Percentiles rank a stretch among this genome's conserved stretches.
These are phyloP conservation scores for Sisymbrium altissimum DNA, from an alignment of 345 rosid species.

Conservation along the genomic window DNA sequence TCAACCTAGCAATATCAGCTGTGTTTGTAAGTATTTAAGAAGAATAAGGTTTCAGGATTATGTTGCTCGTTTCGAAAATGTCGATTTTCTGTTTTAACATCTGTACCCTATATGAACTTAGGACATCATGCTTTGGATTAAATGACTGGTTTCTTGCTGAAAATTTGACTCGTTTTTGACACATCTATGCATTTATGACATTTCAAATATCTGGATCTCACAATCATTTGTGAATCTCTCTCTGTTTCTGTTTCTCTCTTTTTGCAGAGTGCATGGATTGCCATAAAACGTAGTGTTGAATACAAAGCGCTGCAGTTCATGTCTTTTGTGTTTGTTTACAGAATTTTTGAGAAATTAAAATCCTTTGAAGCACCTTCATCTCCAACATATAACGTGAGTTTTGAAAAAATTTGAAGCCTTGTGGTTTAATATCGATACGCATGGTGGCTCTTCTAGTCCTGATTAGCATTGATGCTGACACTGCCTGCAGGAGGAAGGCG, in stretches of 20 bases:
- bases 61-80: neutral
- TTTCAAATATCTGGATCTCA: neutral
- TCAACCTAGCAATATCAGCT: slow-evolving; percentile 87
- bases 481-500: slow-evolving; percentile 84
- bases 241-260: no score
- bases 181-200: slow-evolving; percentile 1
- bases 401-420: neutral
- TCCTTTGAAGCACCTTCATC: slow-evolving; percentile 69
- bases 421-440: neutral
- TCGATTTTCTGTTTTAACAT: neutral
- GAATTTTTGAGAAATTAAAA: slow-evolving; percentile 89
- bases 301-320: slow-evolving; percentile 94
- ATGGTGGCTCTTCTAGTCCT: slow-evolving; percentile 11
- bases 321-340: slow-evolving; percentile 85
- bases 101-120: neutral
- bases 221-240: slow-evolving; percentile 1
- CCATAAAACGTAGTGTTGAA: slow-evolving; percentile 65
- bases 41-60: slow-evolving; percentile 16
- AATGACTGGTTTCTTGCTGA: neutral
- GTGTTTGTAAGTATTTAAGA: slow-evolving; percentile 69
- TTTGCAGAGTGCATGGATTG: slow-evolving; percentile 83
- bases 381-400: slow-evolving; percentile 68
- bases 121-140: neutral
- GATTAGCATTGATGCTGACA: slow-evolving; percentile 22
- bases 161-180: neutral